Conservation (phyloP, 495 filamentous ascomycete genomes). For the Cercophora sp. region DNA sequence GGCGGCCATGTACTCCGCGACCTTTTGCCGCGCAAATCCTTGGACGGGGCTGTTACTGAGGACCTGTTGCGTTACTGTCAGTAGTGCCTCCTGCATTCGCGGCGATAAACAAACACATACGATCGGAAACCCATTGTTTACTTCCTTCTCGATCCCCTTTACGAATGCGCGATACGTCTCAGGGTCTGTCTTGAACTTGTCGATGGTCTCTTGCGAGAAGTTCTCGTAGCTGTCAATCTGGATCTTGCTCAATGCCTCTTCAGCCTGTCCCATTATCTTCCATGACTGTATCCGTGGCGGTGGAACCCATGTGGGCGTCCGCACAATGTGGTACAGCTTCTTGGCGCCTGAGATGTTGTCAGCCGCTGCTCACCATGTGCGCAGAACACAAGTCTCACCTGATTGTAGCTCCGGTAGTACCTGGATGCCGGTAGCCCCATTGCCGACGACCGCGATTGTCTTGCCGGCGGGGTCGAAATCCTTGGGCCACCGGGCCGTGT, state of each 20-base stretch:
- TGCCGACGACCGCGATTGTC: conserved; percentile 58
- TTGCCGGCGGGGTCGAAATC: conserved; percentile 53
- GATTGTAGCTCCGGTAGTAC: conserved; percentile 58
- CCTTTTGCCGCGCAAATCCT: conserved; percentile 27
- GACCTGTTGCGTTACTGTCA: conserved; percentile 14
- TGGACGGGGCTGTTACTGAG: conserved; percentile 37
- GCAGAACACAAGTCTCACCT: conserved; percentile 33
- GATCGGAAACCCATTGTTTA: conserved; percentile 46
- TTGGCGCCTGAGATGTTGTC: conserved; percentile 33
- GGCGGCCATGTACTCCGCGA: conserved; percentile 41
- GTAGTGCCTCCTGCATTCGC: not conserved
- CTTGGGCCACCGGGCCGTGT: conserved; percentile 58
- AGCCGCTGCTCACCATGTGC: conserved; percentile 36
- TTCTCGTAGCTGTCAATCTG: conserved; percentile 34
- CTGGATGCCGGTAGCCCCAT: conserved; percentile 55
- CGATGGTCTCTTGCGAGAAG: conserved; percentile 42
- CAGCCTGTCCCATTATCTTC: conserved; percentile 38
- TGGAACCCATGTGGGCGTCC: conserved; percentile 65
- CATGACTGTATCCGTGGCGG: conserved; percentile 47
- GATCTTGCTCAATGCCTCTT: conserved; percentile 21
- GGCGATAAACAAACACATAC: conserved; percentile 22
- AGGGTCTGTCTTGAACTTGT: conserved; percentile 42
- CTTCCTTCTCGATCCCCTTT: conserved; percentile 36
- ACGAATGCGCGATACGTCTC: conserved; percentile 34
- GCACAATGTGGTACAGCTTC: conserved; percentile 46